Percentiles rank a stretch among this genome's conserved stretches.
Conservation (phyloP, 345 rosid species). For the Bruguiera gymnorhiza region DNA sequence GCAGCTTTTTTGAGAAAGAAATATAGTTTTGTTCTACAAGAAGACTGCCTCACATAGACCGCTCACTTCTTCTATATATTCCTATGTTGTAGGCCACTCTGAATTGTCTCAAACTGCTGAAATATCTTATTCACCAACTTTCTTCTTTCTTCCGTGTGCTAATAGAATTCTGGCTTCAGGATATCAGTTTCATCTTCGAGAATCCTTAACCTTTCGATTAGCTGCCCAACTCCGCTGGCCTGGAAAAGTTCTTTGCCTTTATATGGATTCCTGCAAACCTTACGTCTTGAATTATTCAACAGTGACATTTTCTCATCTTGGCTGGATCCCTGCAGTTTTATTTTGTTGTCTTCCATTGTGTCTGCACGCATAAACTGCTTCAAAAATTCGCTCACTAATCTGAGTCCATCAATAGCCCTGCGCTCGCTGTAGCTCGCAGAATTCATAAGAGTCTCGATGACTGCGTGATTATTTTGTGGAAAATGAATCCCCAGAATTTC, state of each 20-base stretch:
- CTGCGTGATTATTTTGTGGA: not conserved
- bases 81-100: conserved; percentile 4
- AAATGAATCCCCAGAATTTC: conserved; percentile 1
- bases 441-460: not conserved
- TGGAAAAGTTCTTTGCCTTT: conserved; percentile 17
- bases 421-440: conserved; percentile 9
- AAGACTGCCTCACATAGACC: no score
- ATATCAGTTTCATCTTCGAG: conserved; percentile 42
- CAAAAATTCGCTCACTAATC: not conserved
- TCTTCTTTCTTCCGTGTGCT: conserved; percentile 31
- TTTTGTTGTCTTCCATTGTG: not conserved
- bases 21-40: no score
- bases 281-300: conserved; percentile 1
- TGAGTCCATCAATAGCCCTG: not conserved
- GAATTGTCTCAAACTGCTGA: conserved; percentile 24
- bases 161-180: conserved; percentile 29
- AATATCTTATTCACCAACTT: conserved; percentile 26
- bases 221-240: conserved; percentile 19
- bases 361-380: not conserved
- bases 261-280: not conserved
- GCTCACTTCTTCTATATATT: not conserved
- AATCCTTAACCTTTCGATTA: conserved; percentile 16
- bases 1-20: no score
- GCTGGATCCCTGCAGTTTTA: not conserved
- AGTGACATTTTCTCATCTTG: no score